Evolutionary conservation across 257 asterid species (phyloP).

Genomic region (Nicotiana sylvestris): DNA sequence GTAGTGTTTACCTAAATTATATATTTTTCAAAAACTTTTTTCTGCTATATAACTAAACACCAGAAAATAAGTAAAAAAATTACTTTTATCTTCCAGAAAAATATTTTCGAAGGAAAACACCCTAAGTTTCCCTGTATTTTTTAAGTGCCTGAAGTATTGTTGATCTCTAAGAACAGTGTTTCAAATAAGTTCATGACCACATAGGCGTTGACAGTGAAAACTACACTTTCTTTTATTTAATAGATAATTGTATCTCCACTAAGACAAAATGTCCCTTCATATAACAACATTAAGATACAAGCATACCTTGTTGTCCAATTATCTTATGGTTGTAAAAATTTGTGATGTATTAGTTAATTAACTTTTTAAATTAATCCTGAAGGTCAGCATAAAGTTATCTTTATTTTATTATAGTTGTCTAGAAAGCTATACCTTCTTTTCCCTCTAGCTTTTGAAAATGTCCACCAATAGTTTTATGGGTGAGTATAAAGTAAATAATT

Average conservation of each 20-base stretch:
- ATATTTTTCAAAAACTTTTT: no score
- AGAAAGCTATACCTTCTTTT: not conserved
- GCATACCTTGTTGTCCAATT: not conserved
- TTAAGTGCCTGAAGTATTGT: no score
- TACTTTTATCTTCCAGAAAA: no score
- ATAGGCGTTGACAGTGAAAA: not conserved
- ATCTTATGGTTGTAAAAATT: not conserved
- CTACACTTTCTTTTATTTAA: not conserved
- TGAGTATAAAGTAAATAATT: not conserved
- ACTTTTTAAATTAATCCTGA: not conserved
- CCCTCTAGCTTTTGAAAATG: not conserved
- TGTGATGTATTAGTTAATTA: not conserved
- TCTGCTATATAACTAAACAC: no score
- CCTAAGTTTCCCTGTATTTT: no score
- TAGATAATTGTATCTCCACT: not conserved
- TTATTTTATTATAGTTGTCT: not conserved
- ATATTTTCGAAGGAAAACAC: no score
- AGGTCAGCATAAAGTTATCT: not conserved
- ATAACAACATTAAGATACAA: not conserved
- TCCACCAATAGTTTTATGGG: not conserved
- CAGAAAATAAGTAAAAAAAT: no score
- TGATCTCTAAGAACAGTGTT: no score
- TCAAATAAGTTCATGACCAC: not conserved
- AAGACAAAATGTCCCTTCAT: not conserved
- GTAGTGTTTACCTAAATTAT: no score